phyloP scores from a whole-genome alignment of 345 rosid species.

The Excoecaria cochinchinensis region DNA sequence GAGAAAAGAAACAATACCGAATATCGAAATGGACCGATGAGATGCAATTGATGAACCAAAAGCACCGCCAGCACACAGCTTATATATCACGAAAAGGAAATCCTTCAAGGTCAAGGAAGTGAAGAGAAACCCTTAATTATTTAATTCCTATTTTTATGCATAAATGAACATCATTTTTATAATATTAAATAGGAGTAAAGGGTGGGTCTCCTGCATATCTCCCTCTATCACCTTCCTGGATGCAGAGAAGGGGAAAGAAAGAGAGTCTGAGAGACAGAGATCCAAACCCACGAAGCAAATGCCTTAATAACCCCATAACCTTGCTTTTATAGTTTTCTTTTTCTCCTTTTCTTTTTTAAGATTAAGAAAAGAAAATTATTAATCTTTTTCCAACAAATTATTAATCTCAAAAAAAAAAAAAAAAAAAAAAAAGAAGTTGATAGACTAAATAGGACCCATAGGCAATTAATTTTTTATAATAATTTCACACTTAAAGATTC shows the following conservation, averaged over 20 bases:
- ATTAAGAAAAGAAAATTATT: too few relatives aligned
- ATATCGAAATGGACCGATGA: background rate
- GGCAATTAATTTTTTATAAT: too few relatives aligned
- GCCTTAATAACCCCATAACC: background rate
- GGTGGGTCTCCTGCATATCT: background rate
- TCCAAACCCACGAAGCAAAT: background rate
- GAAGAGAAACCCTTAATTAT: background rate
- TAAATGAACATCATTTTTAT: background rate
- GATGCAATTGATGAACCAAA: background rate
- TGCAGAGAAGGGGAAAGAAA: constrained; percentile 7
- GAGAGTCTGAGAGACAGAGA: background rate
- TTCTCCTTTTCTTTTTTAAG: background rate
- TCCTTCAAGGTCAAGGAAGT: constrained; percentile 4
- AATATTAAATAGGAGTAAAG: too few relatives aligned
- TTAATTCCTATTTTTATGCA: background rate
- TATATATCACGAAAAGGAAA: background rate
- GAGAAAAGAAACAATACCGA: background rate
- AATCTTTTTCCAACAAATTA: too few relatives aligned
- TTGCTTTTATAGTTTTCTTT: background rate
- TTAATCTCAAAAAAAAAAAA: too few relatives aligned
- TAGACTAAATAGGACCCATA: too few relatives aligned
- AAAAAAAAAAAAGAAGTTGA: too few relatives aligned
- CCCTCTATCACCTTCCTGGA: constrained; percentile 15
- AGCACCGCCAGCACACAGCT: background rate
- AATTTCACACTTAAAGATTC: too few relatives aligned